Evolutionary conservation across 2,329 filamentous ascomycete genomes (phyloP), one percentile per base, ranked within the genome.

Genomic region (Thelonectria rubi): DNA sequence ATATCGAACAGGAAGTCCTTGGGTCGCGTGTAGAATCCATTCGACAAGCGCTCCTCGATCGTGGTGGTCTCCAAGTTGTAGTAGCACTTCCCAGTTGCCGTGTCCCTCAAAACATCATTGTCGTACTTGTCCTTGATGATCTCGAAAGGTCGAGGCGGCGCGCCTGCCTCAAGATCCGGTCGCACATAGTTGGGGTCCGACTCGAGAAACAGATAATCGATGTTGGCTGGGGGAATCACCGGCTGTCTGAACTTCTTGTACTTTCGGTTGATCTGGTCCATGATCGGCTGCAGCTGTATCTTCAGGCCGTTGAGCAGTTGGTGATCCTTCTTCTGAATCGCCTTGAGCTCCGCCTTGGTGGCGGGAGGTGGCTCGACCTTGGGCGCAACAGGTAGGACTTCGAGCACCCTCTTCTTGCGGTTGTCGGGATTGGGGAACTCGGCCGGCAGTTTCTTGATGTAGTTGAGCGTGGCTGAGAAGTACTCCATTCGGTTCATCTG

Each of bases 21-120:
- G 0, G 94, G 92, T 11, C 94, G 88, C 69, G 93, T 92, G 77
- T 99, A 99, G 78, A 93, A 99, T 5, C 95, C 95, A 75, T 99
- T 98, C 5, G 93, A 96, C 34, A 99, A 82, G n/a, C 95, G 89
- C 75, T 97, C 93, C 79, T 99, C 95, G 55, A 99, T 97, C 1
- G 91, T 94, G 3, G 90, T 90, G 11, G 94, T 91, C 73, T 98
- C 94, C 47, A 99, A 82, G 69, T 99, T 99, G 81, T 97, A 98
- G 76, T 90, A 98, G 76, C 94, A 95, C 75, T 95, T 97, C 59
- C 88, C 88, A 2, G 88, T 92, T 2, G 85, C 84, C 5, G 87
- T 88, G 66, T 98, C 91, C 40, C 88, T 82, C 46, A 99, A 81
- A 15, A 94, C 93, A 42, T 87, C 83, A 11, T 91, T 87, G 9